These are phyloP conservation scores for Agroathelia rolfsii DNA, from an alignment of 1,284 basidiomycete genomes.

Conservation along the genomic window DNA sequence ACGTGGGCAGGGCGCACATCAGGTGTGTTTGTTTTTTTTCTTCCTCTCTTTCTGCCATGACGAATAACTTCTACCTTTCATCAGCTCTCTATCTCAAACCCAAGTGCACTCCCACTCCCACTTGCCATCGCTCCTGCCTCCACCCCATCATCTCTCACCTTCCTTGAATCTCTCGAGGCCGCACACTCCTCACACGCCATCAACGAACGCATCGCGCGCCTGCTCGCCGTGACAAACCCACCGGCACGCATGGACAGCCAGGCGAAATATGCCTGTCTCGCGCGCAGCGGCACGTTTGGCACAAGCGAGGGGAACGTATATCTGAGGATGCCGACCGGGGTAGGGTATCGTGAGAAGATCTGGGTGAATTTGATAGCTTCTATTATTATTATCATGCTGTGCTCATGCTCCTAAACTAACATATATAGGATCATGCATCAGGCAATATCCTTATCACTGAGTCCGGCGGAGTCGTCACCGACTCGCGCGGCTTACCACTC, in stretches of 20 bases:
- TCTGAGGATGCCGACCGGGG: constrained; percentile 81
- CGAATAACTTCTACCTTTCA: constrained; percentile 1
- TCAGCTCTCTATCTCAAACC: constrained; percentile 29
- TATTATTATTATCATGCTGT: neutral
- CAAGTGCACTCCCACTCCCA: constrained; percentile 30
- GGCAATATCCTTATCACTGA: constrained; percentile 83
- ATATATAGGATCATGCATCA: constrained; percentile 84
- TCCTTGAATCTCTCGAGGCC: constrained; percentile 92
- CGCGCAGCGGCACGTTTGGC: no score
- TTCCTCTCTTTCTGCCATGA: no score
- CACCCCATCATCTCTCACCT: constrained; percentile 41
- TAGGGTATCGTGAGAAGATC: constrained; percentile 82
- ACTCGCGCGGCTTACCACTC: constrained; percentile 72
- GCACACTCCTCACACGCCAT: constrained; percentile 85
- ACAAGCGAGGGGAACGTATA: constrained; percentile 90
- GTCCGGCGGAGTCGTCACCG: constrained; percentile 80
- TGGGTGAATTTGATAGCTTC: constrained; percentile 46
- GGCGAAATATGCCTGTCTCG: constrained; percentile 89
- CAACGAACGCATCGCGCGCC: constrained; percentile 64
- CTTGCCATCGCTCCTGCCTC: no score
- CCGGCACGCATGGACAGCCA: constrained; percentile 95
- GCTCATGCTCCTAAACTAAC: no score
- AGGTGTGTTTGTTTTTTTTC: constrained; percentile 34
- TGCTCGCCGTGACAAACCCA: constrained; percentile 58
- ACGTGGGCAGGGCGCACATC: constrained; percentile 73